Evolutionary conservation across 331 rosid species (phyloP).

Genomic region (Quercus tomentella): DNA sequence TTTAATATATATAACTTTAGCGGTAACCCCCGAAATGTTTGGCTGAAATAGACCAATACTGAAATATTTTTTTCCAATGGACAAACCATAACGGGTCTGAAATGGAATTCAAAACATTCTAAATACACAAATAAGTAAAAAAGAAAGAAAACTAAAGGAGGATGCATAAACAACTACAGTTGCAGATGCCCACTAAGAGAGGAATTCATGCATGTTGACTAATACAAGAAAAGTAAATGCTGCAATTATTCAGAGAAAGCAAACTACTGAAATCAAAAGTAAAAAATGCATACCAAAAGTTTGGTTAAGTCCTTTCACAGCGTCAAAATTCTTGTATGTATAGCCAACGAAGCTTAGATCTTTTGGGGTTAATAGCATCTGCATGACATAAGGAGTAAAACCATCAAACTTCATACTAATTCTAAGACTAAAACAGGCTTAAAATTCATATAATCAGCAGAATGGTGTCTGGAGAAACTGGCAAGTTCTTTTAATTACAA

Average conservation of each 20-base stretch:
- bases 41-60: too few species aligned
- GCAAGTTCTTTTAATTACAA: not conserved
- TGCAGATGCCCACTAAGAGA: not conserved
- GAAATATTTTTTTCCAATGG: too few species aligned
- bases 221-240: not conserved
- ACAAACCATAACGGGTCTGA: too few species aligned
- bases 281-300: conserved; percentile 55
- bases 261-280: conserved; percentile 12
- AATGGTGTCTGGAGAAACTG: not conserved
- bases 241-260: not conserved
- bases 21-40: too few species aligned
- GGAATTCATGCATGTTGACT: not conserved
- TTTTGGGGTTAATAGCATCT: conserved; percentile 70
- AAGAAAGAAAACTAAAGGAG: not conserved
- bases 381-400: conserved; percentile 27
- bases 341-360: conserved; percentile 93
- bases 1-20: too few species aligned
- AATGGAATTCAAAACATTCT: too few species aligned
- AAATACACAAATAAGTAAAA: not conserved
- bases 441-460: not conserved
- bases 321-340: conserved; percentile 94
- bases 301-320: conserved; percentile 80
- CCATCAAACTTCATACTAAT: conserved; percentile 13
- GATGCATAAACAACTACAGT: not conserved
- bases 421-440: not conserved